Evolutionary conservation across 192 early-diverging fungal genomes (phyloP).

Genomic region (Coemansia javaensis): DNA sequence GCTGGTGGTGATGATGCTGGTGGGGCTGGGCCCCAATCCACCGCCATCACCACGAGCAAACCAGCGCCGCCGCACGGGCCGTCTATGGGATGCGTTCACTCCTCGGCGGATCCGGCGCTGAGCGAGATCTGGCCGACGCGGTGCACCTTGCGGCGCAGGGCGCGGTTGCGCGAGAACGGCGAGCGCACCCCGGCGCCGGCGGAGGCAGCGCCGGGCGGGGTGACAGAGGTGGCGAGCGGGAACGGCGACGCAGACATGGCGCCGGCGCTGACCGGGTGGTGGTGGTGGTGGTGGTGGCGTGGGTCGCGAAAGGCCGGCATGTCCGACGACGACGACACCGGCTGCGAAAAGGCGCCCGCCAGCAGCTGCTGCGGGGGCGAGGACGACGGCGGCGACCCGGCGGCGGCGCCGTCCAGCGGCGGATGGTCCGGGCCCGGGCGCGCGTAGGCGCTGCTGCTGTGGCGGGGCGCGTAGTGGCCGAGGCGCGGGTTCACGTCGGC

Average conservation of each 20-base stretch:
- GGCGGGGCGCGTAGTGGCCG: not conserved
- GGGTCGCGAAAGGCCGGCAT: too few species aligned
- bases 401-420: not conserved
- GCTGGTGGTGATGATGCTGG: too few species aligned
- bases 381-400: too few species aligned
- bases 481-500: conserved; percentile 45
- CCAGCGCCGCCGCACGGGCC: too few species aligned
- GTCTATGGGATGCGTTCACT: not conserved
- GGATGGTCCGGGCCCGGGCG: too few species aligned
- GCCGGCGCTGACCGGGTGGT: conserved; percentile 18
- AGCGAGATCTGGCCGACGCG: conserved; percentile 19
- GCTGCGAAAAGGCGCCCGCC: conserved; percentile 7
- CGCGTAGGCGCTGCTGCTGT: too few species aligned
- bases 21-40: too few species aligned
- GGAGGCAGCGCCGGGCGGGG: conserved; percentile 29
- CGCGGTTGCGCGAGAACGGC: conserved; percentile 42
- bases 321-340: conserved; percentile 27
- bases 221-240: conserved; percentile 15
- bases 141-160: conserved; percentile 41
- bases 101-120: not conserved
- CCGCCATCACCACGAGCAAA: too few species aligned
- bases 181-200: conserved; percentile 34
- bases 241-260: conserved; percentile 12
- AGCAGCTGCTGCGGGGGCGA: too few species aligned
- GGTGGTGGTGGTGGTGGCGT: too few species aligned